Conservation (phyloP, 176 grass and related monocot genomes). For the Miscanthus lutarioriparius region DNA sequence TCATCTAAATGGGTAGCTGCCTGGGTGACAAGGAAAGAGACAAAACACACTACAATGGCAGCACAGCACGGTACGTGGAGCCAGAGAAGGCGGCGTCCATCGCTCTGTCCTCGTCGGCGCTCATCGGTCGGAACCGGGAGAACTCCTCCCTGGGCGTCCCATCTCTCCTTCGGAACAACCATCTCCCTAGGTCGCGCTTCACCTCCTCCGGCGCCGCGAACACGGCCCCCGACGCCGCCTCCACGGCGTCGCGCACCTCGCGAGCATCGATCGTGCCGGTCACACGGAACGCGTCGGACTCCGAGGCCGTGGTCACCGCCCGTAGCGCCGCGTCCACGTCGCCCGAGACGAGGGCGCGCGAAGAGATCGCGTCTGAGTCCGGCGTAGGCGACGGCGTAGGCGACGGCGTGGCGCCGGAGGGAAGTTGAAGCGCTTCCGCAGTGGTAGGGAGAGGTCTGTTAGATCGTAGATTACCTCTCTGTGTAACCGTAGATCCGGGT, state of each 20-base stretch:
- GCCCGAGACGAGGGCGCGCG: conserved; percentile 2
- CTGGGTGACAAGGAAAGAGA: conserved; percentile 15
- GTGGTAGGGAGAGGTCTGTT: conserved; percentile 60
- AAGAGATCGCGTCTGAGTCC: neutral
- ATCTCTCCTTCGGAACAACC: conserved; percentile 52
- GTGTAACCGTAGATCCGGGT: too few relatives aligned
- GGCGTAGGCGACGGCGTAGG: too few relatives aligned
- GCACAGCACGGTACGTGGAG: conserved; percentile 35
- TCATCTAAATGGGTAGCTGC: neutral
- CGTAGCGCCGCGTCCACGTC: neutral
- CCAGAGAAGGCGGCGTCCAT: conserved; percentile 35
- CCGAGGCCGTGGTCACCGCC: conserved; percentile 20
- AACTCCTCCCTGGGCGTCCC: conserved; percentile 56
- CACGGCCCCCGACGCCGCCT: conserved; percentile 31
- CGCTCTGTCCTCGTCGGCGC: conserved; percentile 26
- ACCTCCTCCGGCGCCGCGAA: conserved; percentile 43
- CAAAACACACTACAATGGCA: conserved; percentile 19
- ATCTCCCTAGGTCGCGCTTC: conserved; percentile 36
- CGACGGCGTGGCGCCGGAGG: neutral
- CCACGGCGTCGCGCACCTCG: conserved; percentile 42
- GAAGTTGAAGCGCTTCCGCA: conserved; percentile 39
- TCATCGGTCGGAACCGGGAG: conserved; percentile 46
- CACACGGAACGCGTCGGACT: conserved; percentile 54
- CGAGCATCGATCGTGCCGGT: conserved; percentile 17
- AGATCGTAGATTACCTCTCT: too few relatives aligned